Evolutionary conservation across 176 grass and related monocot genomes (phyloP).

Genomic region (Elymus sibiricus): DNA sequence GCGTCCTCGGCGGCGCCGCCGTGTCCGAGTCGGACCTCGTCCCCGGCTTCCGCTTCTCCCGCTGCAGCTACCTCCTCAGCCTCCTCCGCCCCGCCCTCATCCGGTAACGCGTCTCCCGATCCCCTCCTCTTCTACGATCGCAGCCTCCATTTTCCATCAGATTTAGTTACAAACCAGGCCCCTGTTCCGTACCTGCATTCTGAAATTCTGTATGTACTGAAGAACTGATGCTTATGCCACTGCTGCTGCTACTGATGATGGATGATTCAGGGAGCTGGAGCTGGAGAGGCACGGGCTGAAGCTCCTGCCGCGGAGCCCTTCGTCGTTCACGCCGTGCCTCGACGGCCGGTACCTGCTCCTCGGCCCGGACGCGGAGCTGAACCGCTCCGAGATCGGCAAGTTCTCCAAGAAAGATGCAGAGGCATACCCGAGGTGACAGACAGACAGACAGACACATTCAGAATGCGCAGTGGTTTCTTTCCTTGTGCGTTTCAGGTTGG

Average conservation of each 20-base stretch:
- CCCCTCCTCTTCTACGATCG: not conserved
- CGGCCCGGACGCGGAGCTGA: slow-evolving; percentile 69
- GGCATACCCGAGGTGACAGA: slow-evolving; percentile 63
- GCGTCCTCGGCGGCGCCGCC: slow-evolving; percentile 69
- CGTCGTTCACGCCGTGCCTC: slow-evolving; percentile 86
- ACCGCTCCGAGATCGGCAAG: slow-evolving; percentile 80
- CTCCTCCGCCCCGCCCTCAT: slow-evolving; percentile 82
- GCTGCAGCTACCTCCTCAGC: slow-evolving; percentile 90
- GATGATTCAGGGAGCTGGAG: slow-evolving; percentile 65
- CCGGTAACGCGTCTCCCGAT: slow-evolving; percentile 5
- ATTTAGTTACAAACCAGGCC: not conserved
- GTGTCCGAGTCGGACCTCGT: slow-evolving; percentile 79
- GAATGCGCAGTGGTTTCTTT: not conserved
- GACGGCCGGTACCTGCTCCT: slow-evolving; percentile 78
- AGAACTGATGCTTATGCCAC: not conserved
- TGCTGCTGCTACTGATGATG: not conserved
- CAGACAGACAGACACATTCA: not conserved
- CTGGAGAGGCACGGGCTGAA: slow-evolving; percentile 87
- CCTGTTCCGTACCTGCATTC: slow-evolving; percentile 4
- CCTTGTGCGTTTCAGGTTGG: not conserved
- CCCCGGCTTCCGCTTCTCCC: slow-evolving; percentile 86
- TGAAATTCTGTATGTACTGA: not conserved
- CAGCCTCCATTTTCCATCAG: not conserved
- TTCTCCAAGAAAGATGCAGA: slow-evolving; percentile 84
- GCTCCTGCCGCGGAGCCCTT: slow-evolving; percentile 73